phyloP scores from a whole-genome alignment of 2,329 filamentous ascomycete species.

The Gliomastix tumulicola region DNA sequence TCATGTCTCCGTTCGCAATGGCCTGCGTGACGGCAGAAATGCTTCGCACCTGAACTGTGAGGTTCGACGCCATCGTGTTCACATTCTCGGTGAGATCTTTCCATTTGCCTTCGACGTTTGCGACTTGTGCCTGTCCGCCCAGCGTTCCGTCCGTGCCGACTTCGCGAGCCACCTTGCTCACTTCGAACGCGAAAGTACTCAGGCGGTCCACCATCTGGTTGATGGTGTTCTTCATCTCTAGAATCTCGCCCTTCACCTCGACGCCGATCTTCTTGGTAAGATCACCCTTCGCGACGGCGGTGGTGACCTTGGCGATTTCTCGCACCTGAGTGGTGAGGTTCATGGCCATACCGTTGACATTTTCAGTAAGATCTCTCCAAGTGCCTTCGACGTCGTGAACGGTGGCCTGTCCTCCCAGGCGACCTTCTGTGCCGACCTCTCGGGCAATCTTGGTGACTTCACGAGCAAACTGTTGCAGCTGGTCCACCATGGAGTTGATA shows the following conservation, averaged over 20 bases:
- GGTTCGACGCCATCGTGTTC: conserved; percentile 67
- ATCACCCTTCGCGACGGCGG: conserved; percentile 89
- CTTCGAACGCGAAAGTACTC: conserved; percentile 91
- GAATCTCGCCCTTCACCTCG: conserved; percentile 87
- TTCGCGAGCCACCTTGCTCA: conserved; percentile 90
- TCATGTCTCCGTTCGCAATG: conserved; percentile 93
- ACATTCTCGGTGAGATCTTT: conserved; percentile 91
- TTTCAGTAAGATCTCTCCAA: conserved; percentile 91
- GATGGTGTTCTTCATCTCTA: conserved; percentile 94
- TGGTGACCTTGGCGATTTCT: conserved; percentile 95
- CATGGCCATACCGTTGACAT: conserved; percentile 98
- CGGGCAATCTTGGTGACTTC: conserved; percentile 95
- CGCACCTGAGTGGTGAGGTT: conserved; percentile 96
- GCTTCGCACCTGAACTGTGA: conserved; percentile 70
- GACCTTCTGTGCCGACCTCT: conserved; percentile 93
- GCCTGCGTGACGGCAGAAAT: conserved; percentile 93
- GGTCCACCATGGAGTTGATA: conserved; percentile 99
- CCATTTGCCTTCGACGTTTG: conserved; percentile 96
- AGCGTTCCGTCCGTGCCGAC: conserved; percentile 94
- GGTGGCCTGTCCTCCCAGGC: conserved; percentile 88
- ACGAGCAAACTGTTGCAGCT: conserved; percentile 90
- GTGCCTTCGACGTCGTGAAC: conserved; percentile 96
- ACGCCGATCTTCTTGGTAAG: conserved; percentile 94
- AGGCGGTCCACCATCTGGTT: conserved; percentile 98
- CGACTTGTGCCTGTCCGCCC: conserved; percentile 87